Percentiles rank a stretch among this genome's conserved stretches.
phyloP scores from a whole-genome alignment of 2,329 filamentous ascomycete species.

The Fusarium protoensiforme region DNA sequence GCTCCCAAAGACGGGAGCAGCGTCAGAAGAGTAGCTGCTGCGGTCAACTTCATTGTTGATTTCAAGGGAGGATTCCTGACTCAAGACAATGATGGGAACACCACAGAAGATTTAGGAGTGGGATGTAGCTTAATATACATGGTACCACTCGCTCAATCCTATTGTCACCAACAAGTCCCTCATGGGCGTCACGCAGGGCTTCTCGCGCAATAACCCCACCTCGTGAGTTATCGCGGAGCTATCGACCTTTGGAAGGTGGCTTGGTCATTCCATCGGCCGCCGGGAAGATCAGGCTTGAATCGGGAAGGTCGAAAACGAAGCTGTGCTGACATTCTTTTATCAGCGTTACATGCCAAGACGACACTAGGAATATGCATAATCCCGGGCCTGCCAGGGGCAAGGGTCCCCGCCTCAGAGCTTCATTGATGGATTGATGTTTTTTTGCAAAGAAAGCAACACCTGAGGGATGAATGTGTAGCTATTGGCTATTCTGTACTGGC shows the following conservation, averaged over 20 bases:
- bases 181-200: neutral
- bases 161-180: neutral
- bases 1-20: slow-evolving; percentile 29
- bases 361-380: slow-evolving; percentile 31
- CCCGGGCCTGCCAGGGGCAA: slow-evolving; percentile 29
- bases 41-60: slow-evolving; percentile 33
- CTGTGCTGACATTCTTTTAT: slow-evolving; percentile 13
- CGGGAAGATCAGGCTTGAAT: slow-evolving; percentile 18
- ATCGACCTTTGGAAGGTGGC: slow-evolving; percentile 25
- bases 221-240: slow-evolving; percentile 22
- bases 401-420: neutral
- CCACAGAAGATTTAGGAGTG: neutral
- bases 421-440: neutral
- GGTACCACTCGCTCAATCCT: slow-evolving; percentile 2
- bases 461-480: neutral
- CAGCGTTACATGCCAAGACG: slow-evolving; percentile 35
- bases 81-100: neutral
- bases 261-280: neutral
- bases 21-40: slow-evolving; percentile 39
- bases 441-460: neutral
- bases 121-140: neutral
- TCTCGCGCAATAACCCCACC: slow-evolving; percentile 30
- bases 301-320: slow-evolving; percentile 26
- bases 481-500: neutral
- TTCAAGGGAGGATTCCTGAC: neutral